Base-by-base conservation (phyloP, 2,329 filamentous ascomycete species). In the Penicillium sp. region DNA sequence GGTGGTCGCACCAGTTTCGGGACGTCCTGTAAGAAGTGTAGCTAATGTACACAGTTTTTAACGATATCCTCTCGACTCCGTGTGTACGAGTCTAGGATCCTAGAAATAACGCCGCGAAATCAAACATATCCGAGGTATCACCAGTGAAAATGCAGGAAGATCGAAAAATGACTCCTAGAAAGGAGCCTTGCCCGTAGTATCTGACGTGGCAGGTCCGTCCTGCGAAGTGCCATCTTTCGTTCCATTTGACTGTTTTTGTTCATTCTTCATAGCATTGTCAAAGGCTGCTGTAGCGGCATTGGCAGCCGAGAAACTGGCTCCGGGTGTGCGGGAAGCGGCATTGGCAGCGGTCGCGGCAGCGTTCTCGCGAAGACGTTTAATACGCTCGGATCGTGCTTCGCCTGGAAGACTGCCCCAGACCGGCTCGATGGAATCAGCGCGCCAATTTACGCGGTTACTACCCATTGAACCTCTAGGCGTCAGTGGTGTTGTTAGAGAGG, bases 361-460 rank as follows among this genome's bases (percentile, higher is more conserved):
- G 6, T 64, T 60, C 20, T 71, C 66, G 42, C 60, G 65, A 13
- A 72, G 56, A 8, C 70, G 65, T 45, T 65, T 69, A 38, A 72
- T 58, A 28, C 69, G 62, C 18, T 71, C 70, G 1, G 61, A 54
- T 7, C 71, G 62, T 9, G 62, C 67, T 49, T 72, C 69, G n/a
- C 70, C 69, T 18, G 68, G 68, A 5, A 71, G 58, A 51, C 67
- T 65, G 15, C 66, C 61, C 64, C 68, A 67, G 39, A 71, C 64
- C 5, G 69, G 71, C 46, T 74, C 72, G 23, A 74, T 67, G 3
- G 71, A 69, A 52, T 75, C 72, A 10, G 66, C 68, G 7, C 71
- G 68, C 72, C 72, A 75, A 44, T 74, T 73, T 6, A 63, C 59
- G 5, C 68, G 66, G 39, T 61, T 61, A 15, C 55, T 49, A 12